These are phyloP conservation scores for Plasmodium vinckei DNA, from an alignment of 169 alveolate species.

Conservation along the genomic window DNA sequence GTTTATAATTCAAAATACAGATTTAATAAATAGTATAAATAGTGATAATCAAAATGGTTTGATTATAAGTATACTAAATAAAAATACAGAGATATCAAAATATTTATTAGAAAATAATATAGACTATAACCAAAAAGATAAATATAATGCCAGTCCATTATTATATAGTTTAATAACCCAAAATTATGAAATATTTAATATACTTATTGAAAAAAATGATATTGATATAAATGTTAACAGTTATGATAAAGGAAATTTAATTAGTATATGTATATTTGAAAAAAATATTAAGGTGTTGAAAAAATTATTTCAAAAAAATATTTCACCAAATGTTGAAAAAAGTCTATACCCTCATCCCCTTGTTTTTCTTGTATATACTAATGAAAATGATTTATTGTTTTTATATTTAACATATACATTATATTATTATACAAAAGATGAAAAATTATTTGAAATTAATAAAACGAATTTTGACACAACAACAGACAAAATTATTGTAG, in stretches of 20 bases:
- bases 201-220: conserved; percentile 44
- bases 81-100: conserved; percentile 37
- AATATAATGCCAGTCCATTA: conserved; percentile 32
- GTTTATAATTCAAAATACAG: conserved; percentile 49
- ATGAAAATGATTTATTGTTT: conserved; percentile 50
- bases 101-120: conserved; percentile 53
- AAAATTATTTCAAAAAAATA: conserved; percentile 46
- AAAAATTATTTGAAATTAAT: conserved; percentile 29
- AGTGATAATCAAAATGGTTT: conserved; percentile 45
- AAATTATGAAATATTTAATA: conserved; percentile 45
- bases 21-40: conserved; percentile 51
- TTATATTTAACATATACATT: conserved; percentile 34
- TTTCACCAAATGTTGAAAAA: conserved; percentile 30
- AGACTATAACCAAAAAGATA: conserved; percentile 54
- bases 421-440: conserved; percentile 49
- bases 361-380: conserved; percentile 29
- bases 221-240: conserved; percentile 65
- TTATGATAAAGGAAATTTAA: conserved; percentile 68
- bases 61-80: conserved; percentile 52
- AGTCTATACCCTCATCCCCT: conserved; percentile 64
- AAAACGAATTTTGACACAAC: conserved; percentile 30
- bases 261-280: conserved; percentile 70
- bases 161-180: conserved; percentile 57
- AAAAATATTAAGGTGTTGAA: conserved; percentile 39
- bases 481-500: conserved; percentile 17